These are phyloP conservation scores for Purpureocillium lavendulum DNA, from an alignment of 2,329 filamentous ascomycete genomes.

Conservation along the genomic window DNA sequence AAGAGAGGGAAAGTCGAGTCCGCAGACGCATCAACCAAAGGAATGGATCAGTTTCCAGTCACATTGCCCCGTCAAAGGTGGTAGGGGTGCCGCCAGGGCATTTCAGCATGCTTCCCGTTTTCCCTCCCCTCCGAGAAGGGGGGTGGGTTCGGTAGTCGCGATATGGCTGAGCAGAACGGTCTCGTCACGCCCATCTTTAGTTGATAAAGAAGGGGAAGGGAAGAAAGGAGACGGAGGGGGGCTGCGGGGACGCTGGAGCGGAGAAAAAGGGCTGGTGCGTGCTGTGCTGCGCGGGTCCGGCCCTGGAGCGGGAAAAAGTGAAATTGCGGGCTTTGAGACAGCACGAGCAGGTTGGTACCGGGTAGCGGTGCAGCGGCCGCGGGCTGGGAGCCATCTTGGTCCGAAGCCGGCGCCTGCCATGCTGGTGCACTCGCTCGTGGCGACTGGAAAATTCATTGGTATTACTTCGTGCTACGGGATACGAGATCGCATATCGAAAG, in stretches of 20 bases:
- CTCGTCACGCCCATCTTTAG: slow-evolving; percentile 75
- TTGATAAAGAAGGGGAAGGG: slow-evolving; percentile 45
- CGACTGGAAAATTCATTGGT: too few species aligned
- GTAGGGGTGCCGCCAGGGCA: slow-evolving; percentile 56
- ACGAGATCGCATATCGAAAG: too few species aligned
- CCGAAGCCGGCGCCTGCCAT: too few species aligned
- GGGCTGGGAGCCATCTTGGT: too few species aligned
- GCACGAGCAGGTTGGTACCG: too few species aligned
- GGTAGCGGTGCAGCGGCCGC: too few species aligned
- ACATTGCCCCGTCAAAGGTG: slow-evolving; percentile 55
- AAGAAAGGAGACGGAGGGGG: slow-evolving; percentile 7
- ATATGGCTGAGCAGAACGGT: slow-evolving; percentile 49
- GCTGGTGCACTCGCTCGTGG: too few species aligned
- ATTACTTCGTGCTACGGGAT: too few species aligned
- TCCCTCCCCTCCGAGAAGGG: neutral
- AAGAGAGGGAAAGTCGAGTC: too few species aligned
- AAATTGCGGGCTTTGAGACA: too few species aligned
- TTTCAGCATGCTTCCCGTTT: slow-evolving; percentile 50
- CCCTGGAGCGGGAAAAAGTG: too few species aligned
- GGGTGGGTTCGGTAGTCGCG: slow-evolving; percentile 37
- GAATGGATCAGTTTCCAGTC: slow-evolving; percentile 53
- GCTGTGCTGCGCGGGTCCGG: too few species aligned
- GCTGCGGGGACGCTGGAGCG: neutral
- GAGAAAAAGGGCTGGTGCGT: slow-evolving; percentile 1
- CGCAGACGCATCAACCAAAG: slow-evolving; percentile 33